Evolutionary conservation across 1,139 yeast species (phyloP), one percentile per base, ranked within the genome.

Genomic region (Candida sp.): DNA sequence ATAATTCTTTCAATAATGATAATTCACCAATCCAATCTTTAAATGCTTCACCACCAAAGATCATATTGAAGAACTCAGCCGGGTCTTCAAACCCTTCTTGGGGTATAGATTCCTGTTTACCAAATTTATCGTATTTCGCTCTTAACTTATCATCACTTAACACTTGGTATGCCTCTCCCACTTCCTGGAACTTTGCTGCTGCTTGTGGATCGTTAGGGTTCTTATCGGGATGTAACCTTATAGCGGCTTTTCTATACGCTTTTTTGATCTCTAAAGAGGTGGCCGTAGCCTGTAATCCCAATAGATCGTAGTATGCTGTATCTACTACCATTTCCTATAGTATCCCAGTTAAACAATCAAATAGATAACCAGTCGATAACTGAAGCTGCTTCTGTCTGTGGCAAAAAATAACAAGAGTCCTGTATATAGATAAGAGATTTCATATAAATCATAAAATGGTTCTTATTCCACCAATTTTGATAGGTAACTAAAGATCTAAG

Each of bases 201-300:
- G 97, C 97, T 25, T 71, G 70, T 5, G 93, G 91, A 56, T 85
- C 87, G 54, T 84, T 81, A 6, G 97, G 98, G 57, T 93, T 90
- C 69, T 93, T 95, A 64, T 93, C 99, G 0, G 99, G 99, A 63
- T 95, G 99, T 49, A 90, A 85, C 46, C 70, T 74, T 61, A 93
- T 84, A 6, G 98, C 98, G 58, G 84, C 83, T 63, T 85, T 86
- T 49, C 99, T 76, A 66, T 93, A 93, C 0, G 97, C 97, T 63
- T 88, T 89, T 64, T 93, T 95, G 64, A 93, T 91, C 45, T 89
- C 96, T 25, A 82, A 72, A 5, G 86, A 80, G 1, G 91, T 80
- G 34, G 99, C 98, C 23, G 79, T 80, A 4, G 85, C 75, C 35
- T 68, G 52, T 32, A 95, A 75, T 21, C 80, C 88, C 49, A 93